Conservation (phyloP, 108 stramenopile genomes). For the Discostella stelligeroides region DNA sequence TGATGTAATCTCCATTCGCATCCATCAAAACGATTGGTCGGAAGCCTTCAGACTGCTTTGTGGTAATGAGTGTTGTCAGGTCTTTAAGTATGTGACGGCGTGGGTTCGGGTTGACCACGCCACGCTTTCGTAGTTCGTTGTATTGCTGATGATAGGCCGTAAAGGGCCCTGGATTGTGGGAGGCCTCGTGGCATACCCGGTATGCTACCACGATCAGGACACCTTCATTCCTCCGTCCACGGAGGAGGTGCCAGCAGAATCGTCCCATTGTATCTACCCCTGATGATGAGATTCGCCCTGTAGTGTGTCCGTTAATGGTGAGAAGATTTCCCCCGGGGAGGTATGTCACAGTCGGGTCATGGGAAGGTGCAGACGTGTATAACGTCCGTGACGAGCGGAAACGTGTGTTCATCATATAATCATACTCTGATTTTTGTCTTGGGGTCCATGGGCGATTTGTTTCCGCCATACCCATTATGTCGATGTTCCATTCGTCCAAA, state of each 20-base stretch:
- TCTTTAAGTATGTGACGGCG: not conserved
- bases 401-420: not conserved
- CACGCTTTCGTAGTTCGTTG: not conserved
- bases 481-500: too few relatives aligned
- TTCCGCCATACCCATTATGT: too few relatives aligned
- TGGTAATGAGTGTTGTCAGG: not conserved
- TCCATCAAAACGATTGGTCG: not conserved
- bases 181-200: not conserved
- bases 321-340: not conserved
- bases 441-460: too few relatives aligned
- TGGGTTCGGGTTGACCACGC: not conserved
- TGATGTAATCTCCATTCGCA: too few relatives aligned
- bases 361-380: not conserved
- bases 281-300: not conserved
- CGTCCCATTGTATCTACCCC: not conserved
- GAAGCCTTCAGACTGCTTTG: not conserved
- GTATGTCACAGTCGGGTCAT: not conserved
- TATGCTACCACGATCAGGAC: not conserved
- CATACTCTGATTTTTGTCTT: too few relatives aligned
- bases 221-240: not conserved
- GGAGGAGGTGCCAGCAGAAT: not conserved
- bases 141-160: conserved; percentile 1
- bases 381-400: not conserved
- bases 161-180: not conserved
- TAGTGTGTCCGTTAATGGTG: not conserved